phyloP scores from a whole-genome alignment of 495 filamentous ascomycete genomes.

The Immersiella caudata region DNA sequence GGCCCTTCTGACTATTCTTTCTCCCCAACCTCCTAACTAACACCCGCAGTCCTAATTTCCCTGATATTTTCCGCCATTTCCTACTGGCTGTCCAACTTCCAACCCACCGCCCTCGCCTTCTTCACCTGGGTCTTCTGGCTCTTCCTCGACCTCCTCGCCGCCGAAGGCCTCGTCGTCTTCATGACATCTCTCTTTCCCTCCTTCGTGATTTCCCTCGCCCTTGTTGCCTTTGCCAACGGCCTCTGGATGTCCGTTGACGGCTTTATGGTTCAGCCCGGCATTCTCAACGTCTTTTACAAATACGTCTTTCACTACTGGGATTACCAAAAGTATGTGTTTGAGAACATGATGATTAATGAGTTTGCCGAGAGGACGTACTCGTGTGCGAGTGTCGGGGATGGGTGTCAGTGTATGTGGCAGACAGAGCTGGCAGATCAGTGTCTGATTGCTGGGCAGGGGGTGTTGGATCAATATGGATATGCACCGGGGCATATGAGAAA shows the following conservation, averaged over 20 bases:
- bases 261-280: conserved; percentile 71
- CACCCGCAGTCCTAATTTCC: conserved; percentile 59
- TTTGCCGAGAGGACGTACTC: conserved; percentile 63
- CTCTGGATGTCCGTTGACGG: conserved; percentile 85
- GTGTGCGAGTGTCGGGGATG: conserved; percentile 46
- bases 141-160: conserved; percentile 80
- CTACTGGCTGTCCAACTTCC: conserved; percentile 82
- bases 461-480: conserved; percentile 71
- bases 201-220: conserved; percentile 75
- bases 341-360: conserved; percentile 91
- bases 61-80: conserved; percentile 71
- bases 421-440: conserved; percentile 65
- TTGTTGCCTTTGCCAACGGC: conserved; percentile 80
- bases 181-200: conserved; percentile 71
- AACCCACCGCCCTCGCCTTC: conserved; percentile 64
- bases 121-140: conserved; percentile 84
- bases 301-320: conserved; percentile 87
- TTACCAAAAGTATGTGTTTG: conserved; percentile 82
- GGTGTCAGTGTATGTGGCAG: conserved; percentile 70
- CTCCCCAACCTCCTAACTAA: conserved; percentile 23
- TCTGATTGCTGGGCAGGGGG: conserved; percentile 65
- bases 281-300: conserved; percentile 79
- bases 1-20: conserved; percentile 26
- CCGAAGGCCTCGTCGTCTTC: conserved; percentile 78
- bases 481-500: conserved; percentile 61